Evolutionary conservation across 441 rosid genomes (phyloP).

Genomic region (Erodium texanum): DNA sequence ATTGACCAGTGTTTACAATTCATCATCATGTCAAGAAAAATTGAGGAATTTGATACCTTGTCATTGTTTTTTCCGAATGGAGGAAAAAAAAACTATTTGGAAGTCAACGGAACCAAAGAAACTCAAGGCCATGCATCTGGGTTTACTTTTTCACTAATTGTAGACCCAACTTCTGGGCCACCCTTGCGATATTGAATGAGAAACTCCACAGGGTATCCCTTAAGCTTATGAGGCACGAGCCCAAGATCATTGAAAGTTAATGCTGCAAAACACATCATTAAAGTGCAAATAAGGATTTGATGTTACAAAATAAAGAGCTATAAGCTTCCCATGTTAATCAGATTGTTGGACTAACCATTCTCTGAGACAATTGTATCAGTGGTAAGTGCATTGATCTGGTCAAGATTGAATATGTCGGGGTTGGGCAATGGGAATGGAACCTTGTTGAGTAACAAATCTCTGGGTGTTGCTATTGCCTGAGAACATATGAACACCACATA

Average conservation of each 20-base stretch:
- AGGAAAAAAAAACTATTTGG: slow-evolving; percentile 6
- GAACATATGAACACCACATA: too few species aligned
- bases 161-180: slow-evolving; percentile 91
- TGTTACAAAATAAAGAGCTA: not conserved
- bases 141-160: slow-evolving; percentile 74
- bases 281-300: not conserved
- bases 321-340: not conserved
- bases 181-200: slow-evolving; percentile 86
- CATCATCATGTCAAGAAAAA: too few species aligned
- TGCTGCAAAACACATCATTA: slow-evolving; percentile 44
- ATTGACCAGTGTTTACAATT: too few species aligned
- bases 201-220: slow-evolving; percentile 87
- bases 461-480: slow-evolving; percentile 77
- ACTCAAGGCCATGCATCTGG: slow-evolving; percentile 58
- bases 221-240: slow-evolving; percentile 72
- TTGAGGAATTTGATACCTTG: too few species aligned
- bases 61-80: too few species aligned
- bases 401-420: slow-evolving; percentile 87
- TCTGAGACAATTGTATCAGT: slow-evolving; percentile 69
- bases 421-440: slow-evolving; percentile 84
- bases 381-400: slow-evolving; percentile 63
- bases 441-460: slow-evolving; percentile 68
- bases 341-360: slow-evolving; percentile 53
- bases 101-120: slow-evolving; percentile 18
- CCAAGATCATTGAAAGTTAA: slow-evolving; percentile 75